Conservation (phyloP, 805 yeast genomes). For the Starmera pachycereana region DNA sequence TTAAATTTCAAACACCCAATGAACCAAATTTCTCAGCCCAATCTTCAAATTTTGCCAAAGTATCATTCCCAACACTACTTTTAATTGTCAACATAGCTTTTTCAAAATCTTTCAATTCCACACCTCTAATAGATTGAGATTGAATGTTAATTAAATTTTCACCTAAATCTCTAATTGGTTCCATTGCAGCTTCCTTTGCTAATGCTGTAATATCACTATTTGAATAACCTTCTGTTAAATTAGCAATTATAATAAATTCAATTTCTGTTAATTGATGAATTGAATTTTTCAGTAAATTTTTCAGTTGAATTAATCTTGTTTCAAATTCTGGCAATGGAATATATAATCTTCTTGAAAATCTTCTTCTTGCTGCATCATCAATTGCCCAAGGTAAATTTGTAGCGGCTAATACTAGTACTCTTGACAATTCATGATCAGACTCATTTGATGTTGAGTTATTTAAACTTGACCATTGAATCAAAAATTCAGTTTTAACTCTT, state of each 20-base stretch:
- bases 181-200: conserved; percentile 98
- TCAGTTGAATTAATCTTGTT: conserved; percentile 67
- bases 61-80: conserved; percentile 82
- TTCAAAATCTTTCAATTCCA: conserved; percentile 64
- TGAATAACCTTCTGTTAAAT: conserved; percentile 66
- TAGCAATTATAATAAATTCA: conserved; percentile 19
- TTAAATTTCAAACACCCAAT: conserved; percentile 56
- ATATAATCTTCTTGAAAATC: conserved; percentile 58
- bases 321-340: conserved; percentile 89
- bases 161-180: conserved; percentile 84
- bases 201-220: conserved; percentile 93
- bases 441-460: conserved; percentile 33
- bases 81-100: conserved; percentile 69
- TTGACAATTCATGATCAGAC: conserved; percentile 76
- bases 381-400: conserved; percentile 96
- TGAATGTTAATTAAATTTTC: conserved; percentile 54
- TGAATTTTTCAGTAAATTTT: conserved; percentile 61
- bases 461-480: conserved; percentile 69
- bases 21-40: conserved; percentile 90
- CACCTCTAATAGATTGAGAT: conserved; percentile 43
- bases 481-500: conserved; percentile 85
- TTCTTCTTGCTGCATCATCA: conserved; percentile 93
- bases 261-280: conserved; percentile 54
- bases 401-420: conserved; percentile 83
- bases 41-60: conserved; percentile 66